Conservation (phyloP, 345 rosid genomes). For the Orychophragmus violaceus region DNA sequence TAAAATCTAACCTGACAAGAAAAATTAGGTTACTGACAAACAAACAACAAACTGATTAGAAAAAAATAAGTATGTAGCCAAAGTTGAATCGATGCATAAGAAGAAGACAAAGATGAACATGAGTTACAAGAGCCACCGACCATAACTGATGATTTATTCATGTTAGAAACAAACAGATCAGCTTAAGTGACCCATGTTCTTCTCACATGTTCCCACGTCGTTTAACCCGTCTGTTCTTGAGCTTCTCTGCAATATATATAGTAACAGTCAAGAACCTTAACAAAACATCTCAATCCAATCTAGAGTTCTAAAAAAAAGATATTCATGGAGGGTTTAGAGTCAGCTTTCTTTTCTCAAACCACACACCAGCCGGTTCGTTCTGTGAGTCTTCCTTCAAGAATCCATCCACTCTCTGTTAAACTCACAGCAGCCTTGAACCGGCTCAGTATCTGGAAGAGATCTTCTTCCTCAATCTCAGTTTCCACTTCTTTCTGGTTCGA, state of each 20-base stretch:
- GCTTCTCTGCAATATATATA: conserved; percentile 1
- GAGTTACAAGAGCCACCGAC: conserved; percentile 15
- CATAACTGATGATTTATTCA: background rate
- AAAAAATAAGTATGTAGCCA: background rate
- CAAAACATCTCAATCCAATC: background rate
- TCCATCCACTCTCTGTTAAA: background rate
- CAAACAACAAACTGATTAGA: background rate
- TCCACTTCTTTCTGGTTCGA: conserved; percentile 20
- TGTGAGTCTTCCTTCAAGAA: background rate
- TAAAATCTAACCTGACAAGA: background rate
- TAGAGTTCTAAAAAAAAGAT: background rate
- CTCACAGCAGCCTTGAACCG: conserved; percentile 21
- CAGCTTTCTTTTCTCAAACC: background rate
- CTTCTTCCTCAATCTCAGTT: conserved; percentile 23
- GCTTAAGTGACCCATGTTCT: background rate
- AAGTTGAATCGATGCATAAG: background rate
- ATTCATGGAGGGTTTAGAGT: background rate
- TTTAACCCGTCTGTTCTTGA: background rate
- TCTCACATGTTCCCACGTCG: background rate
- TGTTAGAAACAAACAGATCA: background rate
- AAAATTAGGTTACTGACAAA: background rate
- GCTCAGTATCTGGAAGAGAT: conserved; percentile 28
- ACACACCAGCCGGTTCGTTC: background rate
- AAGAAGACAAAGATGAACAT: conserved; percentile 20
- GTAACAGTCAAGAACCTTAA: background rate